A percentile compares a stretch with the other conserved stretches of the same genome.
Conservation (phyloP, 2,329 filamentous ascomycete species). For the Thermothelomyces thermophilus region DNA sequence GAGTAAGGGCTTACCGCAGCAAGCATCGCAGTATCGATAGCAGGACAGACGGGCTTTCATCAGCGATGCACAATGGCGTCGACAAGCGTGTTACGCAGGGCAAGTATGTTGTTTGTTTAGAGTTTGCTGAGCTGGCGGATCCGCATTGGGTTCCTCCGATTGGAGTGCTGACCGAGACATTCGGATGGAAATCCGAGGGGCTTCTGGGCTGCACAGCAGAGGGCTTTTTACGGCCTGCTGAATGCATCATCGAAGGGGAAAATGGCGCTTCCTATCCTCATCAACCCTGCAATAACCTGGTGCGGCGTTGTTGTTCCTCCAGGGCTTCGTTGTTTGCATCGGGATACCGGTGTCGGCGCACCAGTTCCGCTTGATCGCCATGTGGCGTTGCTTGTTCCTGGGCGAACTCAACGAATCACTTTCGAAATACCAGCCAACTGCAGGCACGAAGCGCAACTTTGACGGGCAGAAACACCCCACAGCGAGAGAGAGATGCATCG, state of each 20-base stretch:
- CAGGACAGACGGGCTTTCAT: too few species aligned
- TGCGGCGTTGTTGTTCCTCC: background rate
- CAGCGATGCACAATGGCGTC: background rate
- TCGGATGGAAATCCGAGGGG: background rate
- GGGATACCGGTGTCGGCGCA: background rate
- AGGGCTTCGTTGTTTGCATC: background rate
- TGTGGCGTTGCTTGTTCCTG: conserved; percentile 1
- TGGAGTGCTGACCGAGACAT: background rate
- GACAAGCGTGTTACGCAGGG: background rate
- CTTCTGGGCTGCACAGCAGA: too few species aligned
- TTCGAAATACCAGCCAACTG: too few species aligned
- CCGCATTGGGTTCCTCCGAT: background rate
- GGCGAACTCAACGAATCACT: background rate
- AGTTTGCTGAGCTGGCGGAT: conserved; percentile 16
- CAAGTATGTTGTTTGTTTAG: background rate
- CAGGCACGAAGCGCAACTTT: too few species aligned
- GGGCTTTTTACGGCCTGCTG: background rate
- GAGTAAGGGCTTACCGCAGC: conserved; percentile 26
- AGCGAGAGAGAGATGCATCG: too few species aligned
- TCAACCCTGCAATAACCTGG: background rate
- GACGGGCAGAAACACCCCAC: too few species aligned
- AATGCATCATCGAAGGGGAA: background rate
- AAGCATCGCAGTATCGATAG: background rate
- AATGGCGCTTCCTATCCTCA: background rate
- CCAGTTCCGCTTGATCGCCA: conserved; percentile 1